Evolutionary conservation across 306 rosid genomes (phyloP), one percentile per base, ranked within the genome.

Genomic region (Prunus fruticosa): DNA sequence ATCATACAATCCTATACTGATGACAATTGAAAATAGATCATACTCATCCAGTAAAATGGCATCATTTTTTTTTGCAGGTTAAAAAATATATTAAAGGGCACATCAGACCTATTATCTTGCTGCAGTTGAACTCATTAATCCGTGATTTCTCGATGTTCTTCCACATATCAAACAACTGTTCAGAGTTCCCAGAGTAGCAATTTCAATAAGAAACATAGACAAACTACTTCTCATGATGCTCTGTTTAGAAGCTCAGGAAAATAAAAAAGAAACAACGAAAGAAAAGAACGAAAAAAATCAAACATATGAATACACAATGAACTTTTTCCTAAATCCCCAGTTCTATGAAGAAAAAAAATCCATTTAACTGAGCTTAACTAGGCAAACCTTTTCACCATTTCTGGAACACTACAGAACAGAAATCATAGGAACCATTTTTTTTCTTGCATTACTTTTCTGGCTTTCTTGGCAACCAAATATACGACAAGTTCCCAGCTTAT

Each of bases 91-190:
- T 25, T 25, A 25, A 25, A 25, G 1, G 25, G 25, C 25, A 25
- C 25, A 25, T 25, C 25, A 25, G 25, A 49, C 76, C 63, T 77
- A 92, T 84, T 63, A 87, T 77, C 85, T 88, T 90, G 76, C 80
- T 75, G 71, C 87, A 88, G 83, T 88, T 85, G 54, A 83, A 64
- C 52, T 88, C 93, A 76, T 76, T 85, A 75, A 84, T 82, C 79
- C 89, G 75, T 0, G 87, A 88, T 74, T 74, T 51, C 80, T 90
- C 91, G 30, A 90, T 81, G 78, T 71, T 84, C 87, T 78, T 92
- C 96, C 97, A 92, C 83, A 64, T 56, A 78, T 86, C 87, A 80
- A 89, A 90, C 23, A 90, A 81, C 96, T 90, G 86, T 43, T 81
- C 74, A 78, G 22, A 86, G 10, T 27, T 71, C 53, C 71, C 51